phyloP scores from a whole-genome alignment of 164 flowering plant species.

The Kingdonia uniflora region DNA sequence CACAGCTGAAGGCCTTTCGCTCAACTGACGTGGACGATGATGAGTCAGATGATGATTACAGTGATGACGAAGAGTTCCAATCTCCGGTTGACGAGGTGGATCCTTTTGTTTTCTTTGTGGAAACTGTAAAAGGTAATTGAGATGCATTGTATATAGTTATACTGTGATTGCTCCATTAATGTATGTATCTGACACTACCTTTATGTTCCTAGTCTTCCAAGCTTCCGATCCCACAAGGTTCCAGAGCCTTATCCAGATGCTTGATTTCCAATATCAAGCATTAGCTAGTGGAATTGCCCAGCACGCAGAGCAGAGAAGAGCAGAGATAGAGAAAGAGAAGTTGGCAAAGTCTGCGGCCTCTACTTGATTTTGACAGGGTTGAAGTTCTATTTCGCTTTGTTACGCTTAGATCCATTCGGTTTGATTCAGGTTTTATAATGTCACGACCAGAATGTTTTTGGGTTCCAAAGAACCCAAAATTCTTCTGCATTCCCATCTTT shows the following conservation, averaged over 20 bases:
- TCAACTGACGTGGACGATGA: conserved; percentile 49
- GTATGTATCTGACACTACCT: neutral
- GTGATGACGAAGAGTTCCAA: conserved; percentile 94
- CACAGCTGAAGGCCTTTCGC: conserved; percentile 69
- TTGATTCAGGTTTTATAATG: too few species aligned
- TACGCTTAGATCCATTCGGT: conserved; percentile 10
- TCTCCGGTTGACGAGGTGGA: conserved; percentile 98
- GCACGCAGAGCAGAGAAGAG: conserved; percentile 87
- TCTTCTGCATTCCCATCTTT: too few species aligned
- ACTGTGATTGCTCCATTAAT: neutral
- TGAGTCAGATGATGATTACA: conserved; percentile 88
- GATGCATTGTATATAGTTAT: neutral
- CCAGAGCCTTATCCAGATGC: conserved; percentile 73
- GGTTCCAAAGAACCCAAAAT: too few species aligned
- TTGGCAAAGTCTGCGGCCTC: conserved; percentile 46
- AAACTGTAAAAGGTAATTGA: conserved; percentile 62
- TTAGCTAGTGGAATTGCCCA: conserved; percentile 86
- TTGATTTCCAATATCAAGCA: conserved; percentile 80
- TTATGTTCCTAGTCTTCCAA: conserved; percentile 46
- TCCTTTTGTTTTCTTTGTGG: conserved; percentile 87
- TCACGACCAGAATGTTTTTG: too few species aligned
- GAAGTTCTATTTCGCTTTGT: conserved; percentile 5
- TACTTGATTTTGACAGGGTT: neutral
- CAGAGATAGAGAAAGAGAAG: conserved; percentile 82
- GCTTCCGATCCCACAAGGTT: conserved; percentile 62